Percentiles rank a stretch among this genome's conserved stretches.
Evolutionary conservation across 2,329 filamentous ascomycete genomes (phyloP).

Genomic region (Alternaria sp.): DNA sequence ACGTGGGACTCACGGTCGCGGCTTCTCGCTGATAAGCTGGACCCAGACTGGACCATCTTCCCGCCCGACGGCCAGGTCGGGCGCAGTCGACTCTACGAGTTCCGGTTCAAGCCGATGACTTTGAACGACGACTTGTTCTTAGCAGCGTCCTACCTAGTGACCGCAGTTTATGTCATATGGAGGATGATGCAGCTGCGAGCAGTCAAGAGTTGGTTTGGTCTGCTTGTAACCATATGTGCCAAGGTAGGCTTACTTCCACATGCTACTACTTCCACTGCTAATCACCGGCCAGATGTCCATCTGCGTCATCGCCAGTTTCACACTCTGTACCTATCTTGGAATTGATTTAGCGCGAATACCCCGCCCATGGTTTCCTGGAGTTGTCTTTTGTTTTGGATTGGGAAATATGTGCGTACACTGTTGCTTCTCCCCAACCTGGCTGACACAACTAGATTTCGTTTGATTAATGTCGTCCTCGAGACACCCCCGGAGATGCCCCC

Average conservation of each 20-base stretch:
- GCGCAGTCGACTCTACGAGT: conserved; percentile 73
- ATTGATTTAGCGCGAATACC: conserved; percentile 79
- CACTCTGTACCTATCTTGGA: conserved; percentile 76
- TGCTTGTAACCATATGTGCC: conserved; percentile 72
- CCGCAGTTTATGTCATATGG: conserved; percentile 68
- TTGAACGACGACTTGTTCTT: conserved; percentile 69
- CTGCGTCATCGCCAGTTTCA: conserved; percentile 80
- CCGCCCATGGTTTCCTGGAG: conserved; percentile 74
- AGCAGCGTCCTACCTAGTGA: conserved; percentile 68
- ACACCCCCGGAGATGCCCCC: conserved; percentile 73
- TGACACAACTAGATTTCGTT: conserved; percentile 62
- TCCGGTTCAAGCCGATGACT: conserved; percentile 78
- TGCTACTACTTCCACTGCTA: conserved; percentile 7
- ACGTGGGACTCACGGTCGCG: conserved; percentile 69
- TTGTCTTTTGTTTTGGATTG: conserved; percentile 77
- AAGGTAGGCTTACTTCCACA: conserved; percentile 55
- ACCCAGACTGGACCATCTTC: conserved; percentile 69
- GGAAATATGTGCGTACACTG: conserved; percentile 67
- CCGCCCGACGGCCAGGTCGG: conserved; percentile 63
- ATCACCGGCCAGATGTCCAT: conserved; percentile 60
- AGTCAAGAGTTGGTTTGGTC: conserved; percentile 75
- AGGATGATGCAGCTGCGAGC: conserved; percentile 74
- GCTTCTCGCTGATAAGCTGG: conserved; percentile 58
- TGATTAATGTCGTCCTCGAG: conserved; percentile 78
- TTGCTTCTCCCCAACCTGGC: not conserved